These are phyloP conservation scores for Arctostaphylos glauca DNA, from an alignment of 148 eudicot genomes.

Conservation along the genomic window DNA sequence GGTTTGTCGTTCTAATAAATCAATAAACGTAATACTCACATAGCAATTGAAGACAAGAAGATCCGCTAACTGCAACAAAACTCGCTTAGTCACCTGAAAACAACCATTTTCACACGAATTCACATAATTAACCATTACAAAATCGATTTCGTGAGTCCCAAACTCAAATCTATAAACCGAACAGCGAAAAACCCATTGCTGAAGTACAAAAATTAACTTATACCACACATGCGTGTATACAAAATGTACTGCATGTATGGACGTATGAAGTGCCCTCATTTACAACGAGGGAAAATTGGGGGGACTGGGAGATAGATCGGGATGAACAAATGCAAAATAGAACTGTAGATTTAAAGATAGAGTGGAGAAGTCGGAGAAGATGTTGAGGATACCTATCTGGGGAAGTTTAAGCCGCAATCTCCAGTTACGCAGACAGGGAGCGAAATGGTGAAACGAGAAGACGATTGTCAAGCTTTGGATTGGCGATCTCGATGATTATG, in stretches of 20 bases:
- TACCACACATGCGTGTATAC: not conserved
- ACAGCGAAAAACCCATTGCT: not conserved
- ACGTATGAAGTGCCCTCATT: not conserved
- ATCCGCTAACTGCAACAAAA: not conserved
- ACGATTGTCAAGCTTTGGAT: not conserved
- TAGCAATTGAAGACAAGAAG: not conserved
- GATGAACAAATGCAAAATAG: not conserved
- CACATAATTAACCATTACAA: not conserved
- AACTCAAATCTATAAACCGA: not conserved
- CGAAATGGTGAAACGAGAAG: not conserved
- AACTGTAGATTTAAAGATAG: not conserved
- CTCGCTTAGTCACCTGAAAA: not conserved
- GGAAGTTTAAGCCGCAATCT: not conserved
- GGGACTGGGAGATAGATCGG: not conserved
- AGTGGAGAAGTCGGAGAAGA: not conserved
- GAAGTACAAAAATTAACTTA: not conserved
- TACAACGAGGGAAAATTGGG: not conserved
- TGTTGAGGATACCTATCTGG: not conserved
- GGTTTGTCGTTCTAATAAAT: not conserved
- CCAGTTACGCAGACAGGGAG: not conserved
- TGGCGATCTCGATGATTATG: not conserved
- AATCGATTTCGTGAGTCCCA: not conserved
- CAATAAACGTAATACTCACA: not conserved
- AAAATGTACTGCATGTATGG: not conserved
- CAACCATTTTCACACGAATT: not conserved